Conservation (phyloP, 257 asterid genomes). For the Nicotiana benthamiana region DNA sequence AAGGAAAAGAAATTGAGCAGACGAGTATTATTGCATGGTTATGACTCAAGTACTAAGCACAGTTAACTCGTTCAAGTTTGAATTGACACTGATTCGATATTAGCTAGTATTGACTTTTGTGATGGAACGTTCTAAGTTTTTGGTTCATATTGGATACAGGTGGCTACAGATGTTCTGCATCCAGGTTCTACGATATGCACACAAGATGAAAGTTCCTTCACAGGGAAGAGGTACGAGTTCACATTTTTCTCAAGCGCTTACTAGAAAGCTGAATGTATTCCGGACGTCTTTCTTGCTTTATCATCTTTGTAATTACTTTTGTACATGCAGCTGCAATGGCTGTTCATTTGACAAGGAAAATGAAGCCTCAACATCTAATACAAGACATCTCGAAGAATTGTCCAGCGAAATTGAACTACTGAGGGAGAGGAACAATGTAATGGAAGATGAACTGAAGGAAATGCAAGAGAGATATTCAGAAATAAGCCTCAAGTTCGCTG, state of each 20-base stretch:
- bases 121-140: background rate
- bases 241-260: background rate
- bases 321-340: constrained; percentile 20
- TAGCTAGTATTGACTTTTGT: background rate
- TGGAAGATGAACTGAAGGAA: constrained; percentile 81
- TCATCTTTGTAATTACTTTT: background rate
- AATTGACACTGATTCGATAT: background rate
- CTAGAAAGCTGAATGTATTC: background rate
- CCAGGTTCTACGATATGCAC: background rate
- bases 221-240: background rate
- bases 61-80: background rate
- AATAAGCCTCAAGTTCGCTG: constrained; percentile 95
- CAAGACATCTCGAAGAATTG: constrained; percentile 19
- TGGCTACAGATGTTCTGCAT: background rate
- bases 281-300: too few species aligned
- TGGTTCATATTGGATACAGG: background rate
- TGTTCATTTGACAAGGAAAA: constrained; percentile 1
- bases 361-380: constrained; percentile 1
- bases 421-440: constrained; percentile 49
- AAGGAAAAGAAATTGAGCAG: background rate
- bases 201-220: background rate
- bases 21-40: background rate
- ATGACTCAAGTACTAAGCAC: background rate
- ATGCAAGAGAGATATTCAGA: constrained; percentile 97
- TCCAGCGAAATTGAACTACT: constrained; percentile 32